Base-by-base conservation (phyloP, 805 yeast genomes). In the Wickerhamiella qilinensis region DNA sequence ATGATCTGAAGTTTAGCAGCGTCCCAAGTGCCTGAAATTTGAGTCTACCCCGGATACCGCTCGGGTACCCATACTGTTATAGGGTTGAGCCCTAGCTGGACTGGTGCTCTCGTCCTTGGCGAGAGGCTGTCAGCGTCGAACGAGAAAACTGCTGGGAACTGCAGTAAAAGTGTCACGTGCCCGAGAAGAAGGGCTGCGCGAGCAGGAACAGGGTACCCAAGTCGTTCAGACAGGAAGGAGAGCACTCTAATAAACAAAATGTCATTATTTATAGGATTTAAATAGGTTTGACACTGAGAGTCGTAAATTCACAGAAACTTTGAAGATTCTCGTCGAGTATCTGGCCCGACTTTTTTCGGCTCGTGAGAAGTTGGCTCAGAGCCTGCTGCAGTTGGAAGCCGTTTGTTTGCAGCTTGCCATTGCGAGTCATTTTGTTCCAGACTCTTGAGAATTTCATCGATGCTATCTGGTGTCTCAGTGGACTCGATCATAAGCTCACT, bases 401-500 rank as follows among this genome's bases (percentile, higher is more conserved):
- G n/a, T 14, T 48, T 47, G 47, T n/a, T n/a, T 21, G 22, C 31
- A 12, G 40, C 38, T 4, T 47, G 38, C 43, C 53, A 45, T 12
- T 48, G 40, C 18, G 46, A 49, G 39, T 56, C 49, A 17, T 56
- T 49, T 16, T 51, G 48, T 25, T 53, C 46, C 11, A 59, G 46
- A 19, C 50, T 49, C 15, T 44, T 33, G 31, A 55, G 37, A 12
- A 56, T 49, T 7, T 46, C 49, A 19, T 50, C 59, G 3, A 51
- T 31, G 3, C 42, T 20, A 17, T 29, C 42, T 7, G 38, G 36
- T 14, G 46, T 41, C 20, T 41, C 38, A 16, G 42, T 41, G 3
- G 44, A 43, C 18, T 45, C 38, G n/a, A 29, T 33, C 33, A 50
- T 50, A 43, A 68, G 40, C 44, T 70, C 75, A 28, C 59, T 50